phyloP scores from a whole-genome alignment of 768 basidiomycete species.

The Hirschioporus abietinus region DNA sequence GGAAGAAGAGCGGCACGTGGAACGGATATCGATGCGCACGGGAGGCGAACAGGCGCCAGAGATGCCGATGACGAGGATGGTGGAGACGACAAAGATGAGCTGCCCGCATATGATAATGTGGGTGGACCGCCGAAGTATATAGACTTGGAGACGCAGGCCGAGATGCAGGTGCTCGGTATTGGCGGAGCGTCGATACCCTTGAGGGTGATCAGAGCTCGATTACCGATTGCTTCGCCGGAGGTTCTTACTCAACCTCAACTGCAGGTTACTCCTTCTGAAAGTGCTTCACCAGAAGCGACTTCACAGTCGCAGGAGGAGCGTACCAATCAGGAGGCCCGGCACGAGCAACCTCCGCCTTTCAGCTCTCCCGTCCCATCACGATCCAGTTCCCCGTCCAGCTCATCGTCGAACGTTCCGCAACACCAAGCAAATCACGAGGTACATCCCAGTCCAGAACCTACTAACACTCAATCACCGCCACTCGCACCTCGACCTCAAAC shows the following conservation, averaged over 20 bases:
- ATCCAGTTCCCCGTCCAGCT: not conserved
- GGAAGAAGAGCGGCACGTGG: slow-evolving; percentile 26
- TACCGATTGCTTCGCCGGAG: not conserved
- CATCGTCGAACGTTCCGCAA: no score
- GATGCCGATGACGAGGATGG: slow-evolving; percentile 26
- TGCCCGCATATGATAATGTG: slow-evolving; percentile 41
- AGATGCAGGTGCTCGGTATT: not conserved
- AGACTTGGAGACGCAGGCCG: slow-evolving; percentile 14
- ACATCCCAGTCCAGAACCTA: no score
- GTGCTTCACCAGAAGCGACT: not conserved
- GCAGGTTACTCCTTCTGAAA: not conserved
- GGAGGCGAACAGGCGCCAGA: slow-evolving; percentile 28
- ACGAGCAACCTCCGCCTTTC: not conserved
- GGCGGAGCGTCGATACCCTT: not conserved
- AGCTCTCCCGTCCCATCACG: not conserved
- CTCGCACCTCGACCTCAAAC: not conserved
- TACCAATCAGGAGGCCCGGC: not conserved
- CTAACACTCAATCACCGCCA: not conserved
- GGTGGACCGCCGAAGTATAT: slow-evolving; percentile 45
- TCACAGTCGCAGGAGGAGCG: not conserved
- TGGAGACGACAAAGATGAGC: slow-evolving; percentile 36
- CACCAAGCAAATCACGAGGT: no score
- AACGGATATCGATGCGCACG: slow-evolving; percentile 33
- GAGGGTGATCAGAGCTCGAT: not conserved
- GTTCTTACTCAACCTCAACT: not conserved